Conservation (phyloP, 768 basidiomycete species). For the Glaciozyma antarctica region DNA sequence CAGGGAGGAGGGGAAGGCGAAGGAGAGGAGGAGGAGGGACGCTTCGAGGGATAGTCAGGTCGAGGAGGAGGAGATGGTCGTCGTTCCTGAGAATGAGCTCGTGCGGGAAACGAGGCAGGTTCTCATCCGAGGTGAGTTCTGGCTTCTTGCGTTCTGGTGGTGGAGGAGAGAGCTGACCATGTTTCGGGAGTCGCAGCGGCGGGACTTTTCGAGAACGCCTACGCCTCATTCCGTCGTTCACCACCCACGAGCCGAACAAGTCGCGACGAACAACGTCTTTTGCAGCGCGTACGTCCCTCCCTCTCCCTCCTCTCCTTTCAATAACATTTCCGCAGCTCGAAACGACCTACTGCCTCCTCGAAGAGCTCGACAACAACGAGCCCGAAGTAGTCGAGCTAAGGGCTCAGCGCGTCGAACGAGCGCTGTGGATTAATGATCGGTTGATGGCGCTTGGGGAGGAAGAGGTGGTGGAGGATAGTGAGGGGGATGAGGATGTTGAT, state of each 20-base stretch:
- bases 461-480: constrained; percentile 79
- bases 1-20: constrained; percentile 7
- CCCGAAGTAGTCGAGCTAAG: constrained; percentile 27
- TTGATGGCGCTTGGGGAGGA: constrained; percentile 58
- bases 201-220: constrained; percentile 30
- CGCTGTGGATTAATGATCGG: constrained; percentile 26
- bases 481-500: constrained; percentile 65
- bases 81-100: constrained; percentile 30
- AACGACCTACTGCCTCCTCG: constrained; percentile 27
- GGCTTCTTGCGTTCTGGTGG: not conserved
- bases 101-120: constrained; percentile 31
- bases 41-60: constrained; percentile 1
- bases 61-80: not conserved
- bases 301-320: not conserved
- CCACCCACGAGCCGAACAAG: not conserved
- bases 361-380: constrained; percentile 26
- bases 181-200: constrained; percentile 11
- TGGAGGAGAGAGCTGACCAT: not conserved
- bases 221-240: constrained; percentile 21
- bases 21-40: constrained; percentile 10
- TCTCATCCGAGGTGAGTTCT: constrained; percentile 25
- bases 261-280: constrained; percentile 17
- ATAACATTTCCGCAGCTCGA: constrained; percentile 10
- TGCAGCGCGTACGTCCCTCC: constrained; percentile 15
- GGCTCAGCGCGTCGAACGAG: constrained; percentile 26